A percentile compares a stretch with the other conserved stretches of the same genome.
Evolutionary conservation across 2,329 filamentous ascomycete genomes (phyloP).

Genomic region (Macrophomina tecta): DNA sequence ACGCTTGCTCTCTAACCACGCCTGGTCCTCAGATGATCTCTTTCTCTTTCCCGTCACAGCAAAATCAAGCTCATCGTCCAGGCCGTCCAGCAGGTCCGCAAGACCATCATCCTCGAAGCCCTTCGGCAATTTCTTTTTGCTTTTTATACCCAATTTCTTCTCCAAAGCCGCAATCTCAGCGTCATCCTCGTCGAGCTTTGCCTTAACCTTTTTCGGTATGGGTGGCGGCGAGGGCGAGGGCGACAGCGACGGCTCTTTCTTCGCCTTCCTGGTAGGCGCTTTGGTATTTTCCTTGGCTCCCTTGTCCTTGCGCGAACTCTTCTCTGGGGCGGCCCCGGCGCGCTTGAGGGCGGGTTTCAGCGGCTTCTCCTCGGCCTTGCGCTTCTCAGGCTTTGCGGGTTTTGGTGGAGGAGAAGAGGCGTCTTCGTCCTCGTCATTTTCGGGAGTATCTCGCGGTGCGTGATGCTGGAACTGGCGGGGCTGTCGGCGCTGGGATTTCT

Average conservation of each 20-base stretch:
- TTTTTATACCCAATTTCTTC: conserved; percentile 82
- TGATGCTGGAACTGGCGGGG: not conserved
- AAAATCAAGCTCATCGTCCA: conserved; percentile 59
- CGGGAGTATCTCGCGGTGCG: conserved; percentile 18
- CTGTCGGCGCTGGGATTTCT: conserved; percentile 55
- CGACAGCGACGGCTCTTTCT: not conserved
- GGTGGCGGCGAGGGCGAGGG: conserved; percentile 30
- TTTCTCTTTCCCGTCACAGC: conserved; percentile 59
- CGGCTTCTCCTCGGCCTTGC: conserved; percentile 36
- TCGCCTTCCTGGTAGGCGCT: conserved; percentile 33
- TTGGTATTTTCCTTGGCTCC: conserved; percentile 32
- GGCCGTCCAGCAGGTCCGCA: conserved; percentile 74
- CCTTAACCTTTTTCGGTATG: conserved; percentile 56
- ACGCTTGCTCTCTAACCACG: conserved; percentile 65
- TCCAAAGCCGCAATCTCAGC: conserved; percentile 87
- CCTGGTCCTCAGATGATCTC: conserved; percentile 60
- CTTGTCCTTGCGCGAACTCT: not conserved
- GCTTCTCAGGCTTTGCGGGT: conserved; percentile 31
- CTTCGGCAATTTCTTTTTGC: conserved; percentile 74
- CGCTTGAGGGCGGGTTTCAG: conserved; percentile 46
- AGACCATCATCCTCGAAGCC: conserved; percentile 83
- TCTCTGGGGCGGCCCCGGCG: conserved; percentile 31
- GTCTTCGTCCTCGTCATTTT: conserved; percentile 35
- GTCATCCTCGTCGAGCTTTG: conserved; percentile 76
- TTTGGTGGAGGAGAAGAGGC: conserved; percentile 30